Conservation (phyloP, 805 yeast genomes). For the Schizosaccharomyces japonicus region DNA sequence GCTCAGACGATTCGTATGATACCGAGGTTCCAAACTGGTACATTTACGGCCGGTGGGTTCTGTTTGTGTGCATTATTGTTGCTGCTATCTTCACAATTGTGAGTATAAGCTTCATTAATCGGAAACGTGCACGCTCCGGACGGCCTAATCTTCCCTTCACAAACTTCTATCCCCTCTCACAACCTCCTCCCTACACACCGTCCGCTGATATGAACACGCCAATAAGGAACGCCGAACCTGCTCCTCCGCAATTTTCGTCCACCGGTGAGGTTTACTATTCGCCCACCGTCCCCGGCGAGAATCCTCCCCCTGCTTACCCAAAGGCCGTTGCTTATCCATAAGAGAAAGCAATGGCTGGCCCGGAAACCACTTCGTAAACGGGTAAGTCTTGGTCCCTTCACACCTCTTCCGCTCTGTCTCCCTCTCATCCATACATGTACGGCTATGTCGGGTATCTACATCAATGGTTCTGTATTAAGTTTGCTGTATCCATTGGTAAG, state of each 20-base stretch:
- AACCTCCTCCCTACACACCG: background rate
- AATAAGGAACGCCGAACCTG: background rate
- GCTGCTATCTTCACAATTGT: background rate
- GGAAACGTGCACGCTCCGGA: background rate
- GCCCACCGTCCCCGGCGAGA: background rate
- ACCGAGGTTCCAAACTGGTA: too few species aligned
- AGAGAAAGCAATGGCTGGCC: too few species aligned
- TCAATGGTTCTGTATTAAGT: too few species aligned
- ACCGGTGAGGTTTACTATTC: background rate
- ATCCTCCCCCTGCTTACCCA: constrained; percentile 3
- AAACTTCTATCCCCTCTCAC: background rate
- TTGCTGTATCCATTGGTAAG: too few species aligned
- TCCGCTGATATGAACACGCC: background rate
- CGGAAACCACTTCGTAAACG: too few species aligned
- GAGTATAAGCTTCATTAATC: background rate
- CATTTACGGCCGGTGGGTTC: background rate
- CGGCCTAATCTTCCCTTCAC: background rate
- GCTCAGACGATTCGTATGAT: too few species aligned
- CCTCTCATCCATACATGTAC: too few species aligned
- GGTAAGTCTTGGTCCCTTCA: too few species aligned
- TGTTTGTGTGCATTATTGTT: background rate
- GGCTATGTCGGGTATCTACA: too few species aligned
- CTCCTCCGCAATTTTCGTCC: background rate
- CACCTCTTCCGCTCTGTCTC: too few species aligned
- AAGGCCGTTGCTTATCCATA: background rate